These are phyloP conservation scores for Trichoderma guizhouense DNA, from an alignment of 2,329 filamentous ascomycete genomes.

Conservation along the genomic window DNA sequence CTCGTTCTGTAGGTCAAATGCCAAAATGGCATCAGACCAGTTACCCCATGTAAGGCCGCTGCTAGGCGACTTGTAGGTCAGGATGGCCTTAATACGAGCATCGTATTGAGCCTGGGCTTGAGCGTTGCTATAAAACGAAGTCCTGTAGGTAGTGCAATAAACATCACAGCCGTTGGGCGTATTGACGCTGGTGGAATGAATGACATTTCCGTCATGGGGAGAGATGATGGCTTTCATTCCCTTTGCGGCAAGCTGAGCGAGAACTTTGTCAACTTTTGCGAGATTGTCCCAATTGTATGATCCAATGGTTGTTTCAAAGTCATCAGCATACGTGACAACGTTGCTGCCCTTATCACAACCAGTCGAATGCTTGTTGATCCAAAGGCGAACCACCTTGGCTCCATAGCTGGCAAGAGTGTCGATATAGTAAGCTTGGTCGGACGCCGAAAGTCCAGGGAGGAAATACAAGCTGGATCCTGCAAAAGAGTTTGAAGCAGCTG, in stretches of 20 bases:
- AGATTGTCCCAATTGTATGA: conserved; percentile 21
- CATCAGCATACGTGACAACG: conserved; percentile 10
- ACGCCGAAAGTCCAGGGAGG: conserved; percentile 21
- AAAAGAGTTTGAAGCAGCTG: conserved; percentile 16
- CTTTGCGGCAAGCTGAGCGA: conserved; percentile 4
- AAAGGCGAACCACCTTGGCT: conserved; percentile 22
- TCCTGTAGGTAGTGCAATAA: conserved; percentile 22
- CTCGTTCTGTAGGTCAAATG: conserved; percentile 36
- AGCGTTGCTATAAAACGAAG: conserved; percentile 29
- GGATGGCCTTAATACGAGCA: conserved; percentile 29
- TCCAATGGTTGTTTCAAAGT: conserved; percentile 22
- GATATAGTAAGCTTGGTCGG: conserved; percentile 21
- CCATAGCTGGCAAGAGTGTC: conserved; percentile 18
- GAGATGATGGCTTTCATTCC: conserved; percentile 22
- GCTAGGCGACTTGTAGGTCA: conserved; percentile 31
- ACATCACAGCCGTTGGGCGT: conserved; percentile 11
- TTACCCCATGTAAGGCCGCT: conserved; percentile 32
- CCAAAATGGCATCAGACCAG: conserved; percentile 32
- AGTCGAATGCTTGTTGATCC: conserved; percentile 16
- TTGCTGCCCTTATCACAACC: conserved; percentile 22
- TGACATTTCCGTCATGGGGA: conserved; percentile 20
- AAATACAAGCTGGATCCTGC: conserved; percentile 24
- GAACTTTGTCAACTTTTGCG: conserved; percentile 19
- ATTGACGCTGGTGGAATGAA: not conserved
- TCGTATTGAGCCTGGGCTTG: conserved; percentile 31